Evolutionary conservation across 1,284 basidiomycete species (phyloP).

Genomic region (Trametes pubescens): DNA sequence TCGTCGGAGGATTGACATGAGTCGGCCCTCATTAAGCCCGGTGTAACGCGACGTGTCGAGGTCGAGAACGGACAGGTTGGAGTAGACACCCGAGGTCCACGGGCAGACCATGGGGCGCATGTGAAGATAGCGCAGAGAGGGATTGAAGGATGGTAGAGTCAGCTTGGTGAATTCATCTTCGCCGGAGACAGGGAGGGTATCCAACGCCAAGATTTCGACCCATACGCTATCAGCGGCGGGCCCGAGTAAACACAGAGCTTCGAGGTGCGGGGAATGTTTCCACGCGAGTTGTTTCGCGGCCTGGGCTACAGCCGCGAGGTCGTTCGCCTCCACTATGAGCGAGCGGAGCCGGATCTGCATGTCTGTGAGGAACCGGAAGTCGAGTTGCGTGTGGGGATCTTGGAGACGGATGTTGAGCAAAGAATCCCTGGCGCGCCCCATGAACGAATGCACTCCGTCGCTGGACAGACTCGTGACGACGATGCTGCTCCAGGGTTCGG

Average conservation of each 20-base stretch:
- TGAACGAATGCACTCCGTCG: neutral
- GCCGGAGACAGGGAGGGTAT: neutral
- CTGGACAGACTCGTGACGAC: neutral
- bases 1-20: slow-evolving; percentile 2
- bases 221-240: too few relatives aligned
- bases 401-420: neutral
- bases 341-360: neutral
- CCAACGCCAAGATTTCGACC: neutral
- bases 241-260: neutral
- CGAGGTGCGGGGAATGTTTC: neutral
- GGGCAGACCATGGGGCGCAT: neutral
- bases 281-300: neutral
- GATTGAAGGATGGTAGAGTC: neutral
- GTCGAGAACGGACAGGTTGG: slow-evolving; percentile 8
- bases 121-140: slow-evolving; percentile 2
- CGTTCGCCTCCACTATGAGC: neutral
- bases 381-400: neutral
- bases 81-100: slow-evolving; percentile 2
- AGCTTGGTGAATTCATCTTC: neutral
- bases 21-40: neutral
- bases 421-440: neutral
- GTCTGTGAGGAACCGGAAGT: neutral
- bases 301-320: too few relatives aligned
- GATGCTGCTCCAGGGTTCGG: slow-evolving; percentile 2
- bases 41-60: neutral